Evolutionary conservation across 2,329 filamentous ascomycete species (phyloP).

Genomic region (Epicoccum sorghinum): DNA sequence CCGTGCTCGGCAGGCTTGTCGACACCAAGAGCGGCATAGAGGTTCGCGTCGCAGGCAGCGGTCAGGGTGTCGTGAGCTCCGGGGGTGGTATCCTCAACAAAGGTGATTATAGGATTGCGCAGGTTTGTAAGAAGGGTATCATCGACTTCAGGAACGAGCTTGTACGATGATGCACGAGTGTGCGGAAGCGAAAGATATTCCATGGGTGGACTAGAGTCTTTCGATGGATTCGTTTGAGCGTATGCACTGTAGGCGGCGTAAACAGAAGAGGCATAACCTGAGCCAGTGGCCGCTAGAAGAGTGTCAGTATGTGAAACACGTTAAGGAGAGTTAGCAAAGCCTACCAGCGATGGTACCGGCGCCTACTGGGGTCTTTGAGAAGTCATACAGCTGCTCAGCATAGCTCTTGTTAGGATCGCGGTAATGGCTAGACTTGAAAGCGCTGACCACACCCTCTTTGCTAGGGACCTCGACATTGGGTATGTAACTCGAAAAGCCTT

Average conservation of each 20-base stretch:
- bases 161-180: slow-evolving; percentile 50
- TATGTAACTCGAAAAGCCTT: slow-evolving; percentile 56
- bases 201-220: slow-evolving; percentile 48
- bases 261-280: slow-evolving; percentile 54
- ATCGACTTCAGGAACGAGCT: slow-evolving; percentile 50
- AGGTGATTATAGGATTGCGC: slow-evolving; percentile 53
- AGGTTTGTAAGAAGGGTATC: slow-evolving; percentile 55
- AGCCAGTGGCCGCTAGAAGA: slow-evolving; percentile 51
- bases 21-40: slow-evolving; percentile 51
- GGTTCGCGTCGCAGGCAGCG: slow-evolving; percentile 54
- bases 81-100: slow-evolving; percentile 53
- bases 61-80: slow-evolving; percentile 56
- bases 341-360: slow-evolving; percentile 53
- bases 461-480: slow-evolving; percentile 47
- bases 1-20: slow-evolving; percentile 55
- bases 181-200: slow-evolving; percentile 56
- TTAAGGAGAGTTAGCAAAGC: not conserved
- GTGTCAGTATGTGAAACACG: not conserved
- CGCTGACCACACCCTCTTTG: slow-evolving; percentile 51
- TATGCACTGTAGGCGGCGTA: slow-evolving; percentile 59
- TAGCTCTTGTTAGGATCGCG: slow-evolving; percentile 57
- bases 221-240: slow-evolving; percentile 42
- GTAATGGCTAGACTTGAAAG: slow-evolving; percentile 53
- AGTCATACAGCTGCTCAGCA: slow-evolving; percentile 57
- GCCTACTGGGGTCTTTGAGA: slow-evolving; percentile 58